A percentile compares a stretch with the other conserved stretches of the same genome.
Conservation (phyloP, 2,329 filamentous ascomycete species). For the Epichloe festucae region DNA sequence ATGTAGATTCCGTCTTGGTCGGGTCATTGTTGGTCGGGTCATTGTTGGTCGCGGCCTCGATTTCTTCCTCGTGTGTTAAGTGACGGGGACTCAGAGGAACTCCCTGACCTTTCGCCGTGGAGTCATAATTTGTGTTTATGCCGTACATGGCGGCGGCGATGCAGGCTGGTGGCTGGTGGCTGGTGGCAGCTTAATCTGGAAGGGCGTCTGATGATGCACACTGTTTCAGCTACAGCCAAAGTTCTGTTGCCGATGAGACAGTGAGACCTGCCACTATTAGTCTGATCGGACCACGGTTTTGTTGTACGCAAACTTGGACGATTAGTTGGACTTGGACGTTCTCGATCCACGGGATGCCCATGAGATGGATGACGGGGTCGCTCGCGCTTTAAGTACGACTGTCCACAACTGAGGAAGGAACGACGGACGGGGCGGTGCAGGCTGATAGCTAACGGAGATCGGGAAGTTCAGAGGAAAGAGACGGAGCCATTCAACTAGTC, state of each 20-base stretch:
- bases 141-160: slow-evolving; percentile 9
- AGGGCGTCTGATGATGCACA: not conserved
- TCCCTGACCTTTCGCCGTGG: slow-evolving; percentile 30
- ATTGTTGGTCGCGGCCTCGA: slow-evolving; percentile 12
- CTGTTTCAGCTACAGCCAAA: not conserved
- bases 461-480: not conserved
- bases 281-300: too few species aligned
- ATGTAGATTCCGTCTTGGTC: slow-evolving; percentile 23
- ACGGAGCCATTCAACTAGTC: not conserved
- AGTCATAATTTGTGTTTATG: slow-evolving; percentile 32
- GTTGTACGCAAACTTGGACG: too few species aligned
- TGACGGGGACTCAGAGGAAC: slow-evolving; percentile 19
- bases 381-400: not conserved
- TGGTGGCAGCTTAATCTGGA: not conserved
- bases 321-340: too few species aligned
- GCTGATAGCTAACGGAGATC: not conserved
- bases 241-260: too few species aligned
- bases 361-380: too few species aligned
- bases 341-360: too few species aligned
- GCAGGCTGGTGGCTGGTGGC: not conserved
- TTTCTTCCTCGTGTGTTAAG: slow-evolving; percentile 14
- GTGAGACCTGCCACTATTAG: not conserved
- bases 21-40: slow-evolving; percentile 15
- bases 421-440: not conserved
- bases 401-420: not conserved